A percentile compares a stretch with the other conserved stretches of the same genome.
phyloP scores from a whole-genome alignment of 2,329 filamentous ascomycete genomes.

The Neodidymelliopsis sp. region DNA sequence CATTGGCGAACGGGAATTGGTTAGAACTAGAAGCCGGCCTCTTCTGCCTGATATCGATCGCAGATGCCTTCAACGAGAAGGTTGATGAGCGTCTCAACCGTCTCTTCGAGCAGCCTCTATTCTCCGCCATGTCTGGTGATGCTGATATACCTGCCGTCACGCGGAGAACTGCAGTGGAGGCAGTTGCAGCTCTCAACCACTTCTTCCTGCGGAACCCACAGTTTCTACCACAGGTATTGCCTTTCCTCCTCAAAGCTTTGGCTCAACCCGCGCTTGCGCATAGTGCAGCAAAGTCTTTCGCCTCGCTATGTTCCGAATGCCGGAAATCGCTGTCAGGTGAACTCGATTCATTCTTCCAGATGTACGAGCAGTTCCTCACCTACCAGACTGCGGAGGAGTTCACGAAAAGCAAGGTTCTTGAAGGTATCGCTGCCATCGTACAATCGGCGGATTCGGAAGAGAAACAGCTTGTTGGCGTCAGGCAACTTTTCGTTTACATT shows the following conservation, averaged over 20 bases:
- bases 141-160: constrained; percentile 66
- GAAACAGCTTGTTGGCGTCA: constrained; percentile 62
- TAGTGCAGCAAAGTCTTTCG: constrained; percentile 78
- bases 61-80: constrained; percentile 70
- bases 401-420: constrained; percentile 76
- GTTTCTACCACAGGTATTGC: constrained; percentile 73
- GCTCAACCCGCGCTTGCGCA: constrained; percentile 67
- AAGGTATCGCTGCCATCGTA: constrained; percentile 77
- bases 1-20: constrained; percentile 55
- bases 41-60: constrained; percentile 71
- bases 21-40: constrained; percentile 60
- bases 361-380: constrained; percentile 72
- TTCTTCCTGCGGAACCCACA: constrained; percentile 77
- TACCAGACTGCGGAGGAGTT: constrained; percentile 69
- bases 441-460: constrained; percentile 71
- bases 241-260: constrained; percentile 76
- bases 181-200: constrained; percentile 76
- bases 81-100: constrained; percentile 65
- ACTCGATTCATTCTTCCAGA: constrained; percentile 71
- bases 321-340: constrained; percentile 72
- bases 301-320: constrained; percentile 77
- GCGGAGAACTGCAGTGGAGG: constrained; percentile 71
- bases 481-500: constrained; percentile 67
- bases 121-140: constrained; percentile 56
- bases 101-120: constrained; percentile 70